A percentile compares a stretch with the other conserved stretches of the same genome.
These are phyloP conservation scores for Noccaea bulbosa DNA, from an alignment of 345 rosid genomes.

Conservation along the genomic window DNA sequence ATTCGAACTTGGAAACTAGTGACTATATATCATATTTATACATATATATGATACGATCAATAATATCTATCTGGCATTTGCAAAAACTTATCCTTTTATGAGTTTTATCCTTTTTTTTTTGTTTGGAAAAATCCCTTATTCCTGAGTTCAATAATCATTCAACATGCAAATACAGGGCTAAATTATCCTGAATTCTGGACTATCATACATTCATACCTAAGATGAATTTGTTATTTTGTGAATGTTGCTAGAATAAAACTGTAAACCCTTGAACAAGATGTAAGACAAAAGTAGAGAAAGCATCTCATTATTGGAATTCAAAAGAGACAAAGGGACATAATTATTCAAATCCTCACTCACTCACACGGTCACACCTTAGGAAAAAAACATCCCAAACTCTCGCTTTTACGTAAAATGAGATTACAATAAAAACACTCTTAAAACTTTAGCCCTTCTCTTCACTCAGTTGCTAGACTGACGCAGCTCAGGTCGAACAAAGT, in stretches of 20 bases:
- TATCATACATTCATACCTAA: background rate
- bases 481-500: constrained; percentile 91
- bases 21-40: background rate
- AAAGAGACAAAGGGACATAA: constrained; percentile 16
- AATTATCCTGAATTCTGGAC: background rate
- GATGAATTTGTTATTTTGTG: background rate
- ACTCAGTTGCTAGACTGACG: constrained; percentile 66
- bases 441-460: constrained; percentile 22
- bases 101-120: no score
- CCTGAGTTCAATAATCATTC: constrained; percentile 29
- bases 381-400: constrained; percentile 32
- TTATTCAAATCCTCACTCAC: constrained; percentile 30
- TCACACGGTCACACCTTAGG: constrained; percentile 17
- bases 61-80: constrained; percentile 15
- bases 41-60: background rate
- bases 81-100: background rate
- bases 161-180: background rate
- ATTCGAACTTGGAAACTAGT: constrained; percentile 1
- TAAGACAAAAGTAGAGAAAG: constrained; percentile 5
- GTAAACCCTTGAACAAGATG: background rate
- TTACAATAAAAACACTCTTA: constrained; percentile 22
- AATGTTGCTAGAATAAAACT: background rate
- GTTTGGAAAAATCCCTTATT: background rate
- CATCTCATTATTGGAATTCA: constrained; percentile 10
- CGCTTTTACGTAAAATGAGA: background rate